Evolutionary conservation across 2,329 filamentous ascomycete species (phyloP).

Genomic region (Blumeriella jaapii): DNA sequence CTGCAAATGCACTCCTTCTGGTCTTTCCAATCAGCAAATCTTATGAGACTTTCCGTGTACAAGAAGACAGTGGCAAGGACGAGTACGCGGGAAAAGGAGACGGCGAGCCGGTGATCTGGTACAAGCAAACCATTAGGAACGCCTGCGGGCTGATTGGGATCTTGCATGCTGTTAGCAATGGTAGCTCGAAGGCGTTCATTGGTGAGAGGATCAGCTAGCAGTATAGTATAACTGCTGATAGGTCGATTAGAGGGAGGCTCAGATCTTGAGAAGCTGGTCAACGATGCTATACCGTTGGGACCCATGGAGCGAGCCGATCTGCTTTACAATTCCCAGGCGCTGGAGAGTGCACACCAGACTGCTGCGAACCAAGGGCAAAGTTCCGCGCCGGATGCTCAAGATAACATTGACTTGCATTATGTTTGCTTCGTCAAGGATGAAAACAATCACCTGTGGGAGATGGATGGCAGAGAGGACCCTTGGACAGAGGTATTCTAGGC

Average conservation of each 20-base stretch:
- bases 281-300: slow-evolving; percentile 56
- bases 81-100: slow-evolving; percentile 59
- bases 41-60: slow-evolving; percentile 68
- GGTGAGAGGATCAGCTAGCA: slow-evolving; percentile 46
- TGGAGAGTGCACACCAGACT: slow-evolving; percentile 69
- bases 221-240: neutral
- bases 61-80: slow-evolving; percentile 54
- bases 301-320: slow-evolving; percentile 59
- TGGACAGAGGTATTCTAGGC: slow-evolving; percentile 31
- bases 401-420: slow-evolving; percentile 82
- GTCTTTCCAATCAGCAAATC: slow-evolving; percentile 78
- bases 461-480: slow-evolving; percentile 62
- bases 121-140: slow-evolving; percentile 89
- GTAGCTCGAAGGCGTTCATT: slow-evolving; percentile 72
- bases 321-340: slow-evolving; percentile 63
- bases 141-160: slow-evolving; percentile 89
- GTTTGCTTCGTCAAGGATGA: slow-evolving; percentile 80
- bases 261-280: slow-evolving; percentile 50
- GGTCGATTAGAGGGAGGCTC: slow-evolving; percentile 19
- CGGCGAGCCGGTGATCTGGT: slow-evolving; percentile 77
- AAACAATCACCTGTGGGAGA: slow-evolving; percentile 52
- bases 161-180: slow-evolving; percentile 74
- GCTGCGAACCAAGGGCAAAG: slow-evolving; percentile 71
- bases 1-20: slow-evolving; percentile 78
- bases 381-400: slow-evolving; percentile 66